phyloP scores from a whole-genome alignment of 164 flowering plant species.

The Kalanchoe fedtschenkoi region DNA sequence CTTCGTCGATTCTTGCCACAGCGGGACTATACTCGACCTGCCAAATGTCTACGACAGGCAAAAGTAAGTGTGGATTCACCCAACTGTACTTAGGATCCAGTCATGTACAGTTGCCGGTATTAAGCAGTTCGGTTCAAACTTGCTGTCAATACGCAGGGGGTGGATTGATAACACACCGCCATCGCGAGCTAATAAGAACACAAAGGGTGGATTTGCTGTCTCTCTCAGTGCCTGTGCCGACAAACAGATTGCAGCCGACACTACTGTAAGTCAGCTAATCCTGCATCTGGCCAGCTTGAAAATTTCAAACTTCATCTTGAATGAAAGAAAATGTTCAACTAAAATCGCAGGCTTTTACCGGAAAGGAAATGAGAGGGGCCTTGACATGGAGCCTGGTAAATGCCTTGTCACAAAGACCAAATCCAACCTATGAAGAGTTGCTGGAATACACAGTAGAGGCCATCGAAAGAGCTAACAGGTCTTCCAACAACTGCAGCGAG shows the following conservation, averaged over 20 bases:
- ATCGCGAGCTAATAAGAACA: conserved; percentile 18
- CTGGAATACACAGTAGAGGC: neutral
- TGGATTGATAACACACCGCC: conserved; percentile 31
- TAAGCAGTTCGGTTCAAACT: neutral
- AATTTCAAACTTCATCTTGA: neutral
- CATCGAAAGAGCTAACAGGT: neutral
- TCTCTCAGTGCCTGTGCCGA: conserved; percentile 39
- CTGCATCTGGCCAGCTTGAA: neutral
- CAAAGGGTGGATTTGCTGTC: conserved; percentile 36
- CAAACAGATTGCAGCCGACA: conserved; percentile 31
- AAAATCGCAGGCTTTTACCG: neutral
- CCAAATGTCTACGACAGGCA: conserved; percentile 13
- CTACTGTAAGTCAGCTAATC: conserved; percentile 21
- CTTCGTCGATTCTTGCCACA: conserved; percentile 44
- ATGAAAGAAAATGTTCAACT: neutral
- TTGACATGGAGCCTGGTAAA: conserved; percentile 2
- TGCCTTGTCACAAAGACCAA: conserved; percentile 4
- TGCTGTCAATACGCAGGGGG: conserved; percentile 9
- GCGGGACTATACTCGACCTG: conserved; percentile 52
- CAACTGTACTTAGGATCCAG: neutral
- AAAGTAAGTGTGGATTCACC: conserved; percentile 19
- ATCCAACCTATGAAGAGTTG: conserved; percentile 2
- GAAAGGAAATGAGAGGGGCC: conserved; percentile 6
- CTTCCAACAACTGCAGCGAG: neutral
- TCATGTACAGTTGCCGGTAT: neutral